Evolutionary conservation across 495 filamentous ascomycete species (phyloP).

Genomic region (Cladorrhinum samala): DNA sequence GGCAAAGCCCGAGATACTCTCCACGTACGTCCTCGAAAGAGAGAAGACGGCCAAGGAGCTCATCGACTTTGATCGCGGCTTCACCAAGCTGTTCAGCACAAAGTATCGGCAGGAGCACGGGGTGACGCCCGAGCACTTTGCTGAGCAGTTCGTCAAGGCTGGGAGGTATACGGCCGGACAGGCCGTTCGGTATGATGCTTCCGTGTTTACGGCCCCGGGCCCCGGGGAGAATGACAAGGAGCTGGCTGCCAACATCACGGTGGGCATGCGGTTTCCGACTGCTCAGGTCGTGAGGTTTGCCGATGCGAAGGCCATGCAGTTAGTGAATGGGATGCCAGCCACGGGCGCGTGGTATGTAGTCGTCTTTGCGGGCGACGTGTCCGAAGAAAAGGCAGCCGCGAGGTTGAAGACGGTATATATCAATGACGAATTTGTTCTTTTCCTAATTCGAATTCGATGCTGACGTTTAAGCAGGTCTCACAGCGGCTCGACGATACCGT

Average conservation of each 20-base stretch:
- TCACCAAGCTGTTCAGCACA: slow-evolving; percentile 54
- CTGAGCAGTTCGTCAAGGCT: slow-evolving; percentile 54
- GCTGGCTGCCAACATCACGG: slow-evolving; percentile 37
- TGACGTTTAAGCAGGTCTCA: slow-evolving; percentile 21
- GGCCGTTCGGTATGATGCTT: slow-evolving; percentile 51
- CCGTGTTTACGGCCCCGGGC: slow-evolving; percentile 41
- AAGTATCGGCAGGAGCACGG: slow-evolving; percentile 29
- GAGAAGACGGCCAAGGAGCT: slow-evolving; percentile 62
- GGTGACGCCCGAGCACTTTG: slow-evolving; percentile 40
- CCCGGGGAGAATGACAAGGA: slow-evolving; percentile 18
- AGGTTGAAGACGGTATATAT: slow-evolving; percentile 39
- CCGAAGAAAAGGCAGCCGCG: slow-evolving; percentile 18
- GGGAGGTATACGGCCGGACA: slow-evolving; percentile 61
- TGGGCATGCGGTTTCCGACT: slow-evolving; percentile 56
- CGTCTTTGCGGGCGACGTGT: slow-evolving; percentile 52
- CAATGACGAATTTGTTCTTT: neutral
- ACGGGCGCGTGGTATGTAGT: slow-evolving; percentile 56
- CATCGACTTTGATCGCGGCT: slow-evolving; percentile 67
- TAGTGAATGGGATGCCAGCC: slow-evolving; percentile 45
- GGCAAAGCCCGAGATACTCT: slow-evolving; percentile 46
- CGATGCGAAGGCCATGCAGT: slow-evolving; percentile 51
- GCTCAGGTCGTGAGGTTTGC: slow-evolving; percentile 50
- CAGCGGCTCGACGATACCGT: slow-evolving; percentile 29
- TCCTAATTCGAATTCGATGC: neutral
- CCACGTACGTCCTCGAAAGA: slow-evolving; percentile 66